Evolutionary conservation across 2,329 filamentous ascomycete genomes (phyloP), one percentile per base, ranked within the genome.

Genomic region (Colletotrichum sp.): DNA sequence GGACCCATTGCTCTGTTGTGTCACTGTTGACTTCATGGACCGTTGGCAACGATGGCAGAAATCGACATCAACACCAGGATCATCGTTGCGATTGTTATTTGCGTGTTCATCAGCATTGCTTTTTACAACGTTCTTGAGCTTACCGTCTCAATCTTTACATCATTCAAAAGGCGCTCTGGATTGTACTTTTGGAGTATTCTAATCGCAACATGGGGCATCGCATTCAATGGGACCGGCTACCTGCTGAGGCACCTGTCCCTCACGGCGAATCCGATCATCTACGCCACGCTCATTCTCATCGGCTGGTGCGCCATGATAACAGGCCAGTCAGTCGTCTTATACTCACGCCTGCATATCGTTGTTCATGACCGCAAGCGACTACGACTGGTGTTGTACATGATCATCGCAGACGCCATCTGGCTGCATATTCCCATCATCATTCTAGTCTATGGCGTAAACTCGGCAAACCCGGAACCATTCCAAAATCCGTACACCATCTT

Each of bases 341-440:
- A 91, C 84, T 93, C 91, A 1, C 88, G 92, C 12, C 86, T 93
- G 1, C 91, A 93, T 80, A 85, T 93, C 1, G 86, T 93, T 15
- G 83, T 91, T 4, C 87, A 87, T 13, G 89, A 91, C 84, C 60
- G 86, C 5, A 82, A 82, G 4, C 81, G 88, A 3, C 83, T 93
- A 0, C 86, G 85, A 8, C 84, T 85, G 13, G 88, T 91, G 0
- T 83, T 92, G 2, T 86, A 80, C 71, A 91, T 93, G 88, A 93
- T 94, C 74, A 86, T 92, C 52, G 79, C 86, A 72, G 87, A 92
- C 79, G 86, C 86, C 18, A 77, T 92, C 39, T 70, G 91, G 16
- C 82, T 91, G n/a, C 89, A 92, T 78, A 83, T 89, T 0, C 86
- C 89, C 1, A 90, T 89, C 8, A 89, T 88, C 0, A 85, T 92